Conservation (phyloP, 441 rosid species). For the Theobroma grandiflorum region DNA sequence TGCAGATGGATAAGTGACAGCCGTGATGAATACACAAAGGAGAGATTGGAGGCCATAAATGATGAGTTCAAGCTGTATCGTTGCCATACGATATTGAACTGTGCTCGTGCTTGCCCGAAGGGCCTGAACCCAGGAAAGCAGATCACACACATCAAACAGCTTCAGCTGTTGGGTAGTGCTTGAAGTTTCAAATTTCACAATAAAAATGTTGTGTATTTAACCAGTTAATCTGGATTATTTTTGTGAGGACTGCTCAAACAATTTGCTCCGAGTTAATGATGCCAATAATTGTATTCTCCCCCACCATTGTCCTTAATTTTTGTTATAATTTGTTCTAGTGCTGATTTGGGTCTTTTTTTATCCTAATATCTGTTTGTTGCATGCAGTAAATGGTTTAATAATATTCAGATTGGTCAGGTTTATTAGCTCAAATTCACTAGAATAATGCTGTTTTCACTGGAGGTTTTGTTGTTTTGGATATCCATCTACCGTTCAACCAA, state of each 20-base stretch:
- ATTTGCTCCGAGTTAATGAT: constrained; percentile 36
- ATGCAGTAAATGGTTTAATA: background rate
- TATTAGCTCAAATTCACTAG: background rate
- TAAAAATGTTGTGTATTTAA: constrained; percentile 29
- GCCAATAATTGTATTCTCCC: constrained; percentile 32
- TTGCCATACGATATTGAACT: constrained; percentile 97
- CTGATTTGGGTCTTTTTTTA: background rate
- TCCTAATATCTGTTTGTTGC: background rate
- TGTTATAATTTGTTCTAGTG: constrained; percentile 22
- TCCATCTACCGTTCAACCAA: constrained; percentile 12
- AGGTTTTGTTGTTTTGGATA: constrained; percentile 28
- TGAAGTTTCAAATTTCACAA: constrained; percentile 24
- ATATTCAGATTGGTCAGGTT: background rate
- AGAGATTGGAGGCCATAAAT: constrained; percentile 81
- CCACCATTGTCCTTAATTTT: constrained; percentile 27
- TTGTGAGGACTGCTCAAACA: constrained; percentile 28
- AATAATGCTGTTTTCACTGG: constrained; percentile 19
- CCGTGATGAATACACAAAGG: constrained; percentile 90
- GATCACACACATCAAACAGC: constrained; percentile 81
- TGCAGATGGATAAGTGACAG: constrained; percentile 98
- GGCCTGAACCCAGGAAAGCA: constrained; percentile 97
- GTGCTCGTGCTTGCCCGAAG: constrained; percentile 97
- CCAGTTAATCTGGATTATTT: constrained; percentile 29
- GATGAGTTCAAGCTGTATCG: constrained; percentile 96
- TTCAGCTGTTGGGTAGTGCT: constrained; percentile 49